Evolutionary conservation across 345 rosid species (phyloP).

Genomic region (Syzygium aqueum): DNA sequence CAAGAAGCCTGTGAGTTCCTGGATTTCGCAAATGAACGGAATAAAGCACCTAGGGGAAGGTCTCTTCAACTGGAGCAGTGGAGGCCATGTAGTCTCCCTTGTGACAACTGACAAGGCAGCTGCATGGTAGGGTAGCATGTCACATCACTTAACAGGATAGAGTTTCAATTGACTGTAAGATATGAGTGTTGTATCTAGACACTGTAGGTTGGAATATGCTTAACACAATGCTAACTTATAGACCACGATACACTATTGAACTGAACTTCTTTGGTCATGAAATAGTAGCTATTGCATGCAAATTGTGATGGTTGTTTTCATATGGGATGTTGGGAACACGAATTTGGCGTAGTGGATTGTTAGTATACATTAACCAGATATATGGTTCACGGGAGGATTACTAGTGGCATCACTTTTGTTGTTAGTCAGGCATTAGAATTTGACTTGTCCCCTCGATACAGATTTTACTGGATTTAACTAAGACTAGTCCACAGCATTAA

Average conservation of each 20-base stretch:
- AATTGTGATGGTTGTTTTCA: background rate
- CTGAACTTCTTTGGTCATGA: background rate
- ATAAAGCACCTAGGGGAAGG: background rate
- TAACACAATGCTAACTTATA: background rate
- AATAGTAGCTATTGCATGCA: background rate
- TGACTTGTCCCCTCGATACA: background rate
- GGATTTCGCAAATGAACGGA: background rate
- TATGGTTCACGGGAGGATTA: background rate
- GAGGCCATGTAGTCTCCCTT: background rate
- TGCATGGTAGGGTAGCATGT: background rate
- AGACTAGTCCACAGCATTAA: background rate
- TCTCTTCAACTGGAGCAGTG: background rate
- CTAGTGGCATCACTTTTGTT: background rate
- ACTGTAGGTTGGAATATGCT: background rate
- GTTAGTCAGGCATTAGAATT: background rate
- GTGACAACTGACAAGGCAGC: background rate
- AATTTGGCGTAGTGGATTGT: background rate
- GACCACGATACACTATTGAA: background rate
- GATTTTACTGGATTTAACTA: background rate
- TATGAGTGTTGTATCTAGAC: background rate
- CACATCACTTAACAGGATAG: background rate
- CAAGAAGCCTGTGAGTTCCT: background rate
- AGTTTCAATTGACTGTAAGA: background rate
- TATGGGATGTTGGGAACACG: background rate
- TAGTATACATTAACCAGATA: background rate